A percentile compares a stretch with the other conserved stretches of the same genome.
These are phyloP conservation scores for Cyberlindnera bimundalis DNA, from an alignment of 805 yeast species.

Conservation along the genomic window DNA sequence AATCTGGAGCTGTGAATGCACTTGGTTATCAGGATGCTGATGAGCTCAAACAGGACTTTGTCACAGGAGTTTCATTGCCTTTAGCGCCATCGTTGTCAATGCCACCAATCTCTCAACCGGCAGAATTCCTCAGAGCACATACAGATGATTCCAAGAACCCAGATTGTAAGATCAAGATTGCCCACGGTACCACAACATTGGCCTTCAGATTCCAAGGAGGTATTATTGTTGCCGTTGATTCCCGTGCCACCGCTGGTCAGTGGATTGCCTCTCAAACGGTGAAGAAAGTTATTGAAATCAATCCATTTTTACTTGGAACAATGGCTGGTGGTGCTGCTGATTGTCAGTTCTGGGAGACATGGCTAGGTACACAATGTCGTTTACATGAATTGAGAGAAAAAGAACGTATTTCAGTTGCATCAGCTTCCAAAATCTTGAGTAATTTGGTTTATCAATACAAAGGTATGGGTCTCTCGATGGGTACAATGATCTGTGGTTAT, in stretches of 20 bases:
- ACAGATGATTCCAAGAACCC: constrained; percentile 93
- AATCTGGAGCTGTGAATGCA: constrained; percentile 11
- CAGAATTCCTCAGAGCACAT: constrained; percentile 94
- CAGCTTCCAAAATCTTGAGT: constrained; percentile 90
- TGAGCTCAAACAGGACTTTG: constrained; percentile 32
- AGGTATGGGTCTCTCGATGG: constrained; percentile 99
- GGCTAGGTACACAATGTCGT: constrained; percentile 97
- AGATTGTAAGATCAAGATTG: constrained; percentile 92
- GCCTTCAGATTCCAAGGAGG: constrained; percentile 97
- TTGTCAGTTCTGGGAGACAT: constrained; percentile 98
- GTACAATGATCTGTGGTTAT: constrained; percentile 98
- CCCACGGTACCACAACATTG: constrained; percentile 98
- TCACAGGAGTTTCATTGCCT: constrained; percentile 32
- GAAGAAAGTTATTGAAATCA: constrained; percentile 94
- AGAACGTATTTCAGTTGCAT: constrained; percentile 92
- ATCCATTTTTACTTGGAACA: constrained; percentile 91
- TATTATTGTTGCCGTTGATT: constrained; percentile 93
- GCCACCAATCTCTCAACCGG: constrained; percentile 86
- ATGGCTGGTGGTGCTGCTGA: constrained; percentile 99
- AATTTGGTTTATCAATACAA: constrained; percentile 91
- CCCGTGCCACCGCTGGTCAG: constrained; percentile 96
- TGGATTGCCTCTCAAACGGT: constrained; percentile 99
- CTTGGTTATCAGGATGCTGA: constrained; percentile 31
- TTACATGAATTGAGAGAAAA: constrained; percentile 92
- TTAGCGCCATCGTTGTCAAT: constrained; percentile 59